Evolutionary conservation across 306 rosid species (phyloP), one percentile per base, ranked within the genome.

Genomic region (Canavalia ensiformis): DNA sequence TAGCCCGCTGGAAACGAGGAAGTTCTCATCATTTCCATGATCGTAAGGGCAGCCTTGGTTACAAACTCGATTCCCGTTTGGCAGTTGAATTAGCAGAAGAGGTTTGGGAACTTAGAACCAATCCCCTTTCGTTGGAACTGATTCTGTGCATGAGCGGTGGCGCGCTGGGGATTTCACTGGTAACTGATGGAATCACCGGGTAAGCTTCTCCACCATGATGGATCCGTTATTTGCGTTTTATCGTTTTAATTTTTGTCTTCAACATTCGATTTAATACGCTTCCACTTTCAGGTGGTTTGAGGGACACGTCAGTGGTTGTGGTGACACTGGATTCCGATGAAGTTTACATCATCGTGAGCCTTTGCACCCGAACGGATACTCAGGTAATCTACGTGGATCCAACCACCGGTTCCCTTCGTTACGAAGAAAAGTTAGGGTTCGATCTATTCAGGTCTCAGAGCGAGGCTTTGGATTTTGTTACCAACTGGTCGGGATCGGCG

Each of bases 321-420:
- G 92, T 88, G 41, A 90, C 97, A 29, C 88, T 96, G 57, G 97
- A 96, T 35, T 86, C 90, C 72, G 95, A 92, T 64, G 99, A 96
- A 79, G 91, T 92, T 2, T 91, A 82, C 77, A 87, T 96, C 5
- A 84, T 90, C 60, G 91, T 56, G 3, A 92, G 97, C 78, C 79
- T 96, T 65, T 76, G 89, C 47, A 84, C 90, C 34, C 85, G 88
- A 71, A 74, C 82, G 51, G 94, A 93, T 64, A 90, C 98, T 77
- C 97, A 93, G 83, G 90, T 93, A 44, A 84, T 96, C 52, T 89
- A 87, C 78, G 79, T 96, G 34, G 99, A 96, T 91, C 99, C 99
- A 59, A 93, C 99, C 55, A 96, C 99, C 30, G 99, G 99, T 3
- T 84, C 89, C 0, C 94, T 96, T 29, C 87, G 90, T 78, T 78